Evolutionary conservation across 805 yeast genomes (phyloP).

Genomic region (Barnettozyma wickerhamii): DNA sequence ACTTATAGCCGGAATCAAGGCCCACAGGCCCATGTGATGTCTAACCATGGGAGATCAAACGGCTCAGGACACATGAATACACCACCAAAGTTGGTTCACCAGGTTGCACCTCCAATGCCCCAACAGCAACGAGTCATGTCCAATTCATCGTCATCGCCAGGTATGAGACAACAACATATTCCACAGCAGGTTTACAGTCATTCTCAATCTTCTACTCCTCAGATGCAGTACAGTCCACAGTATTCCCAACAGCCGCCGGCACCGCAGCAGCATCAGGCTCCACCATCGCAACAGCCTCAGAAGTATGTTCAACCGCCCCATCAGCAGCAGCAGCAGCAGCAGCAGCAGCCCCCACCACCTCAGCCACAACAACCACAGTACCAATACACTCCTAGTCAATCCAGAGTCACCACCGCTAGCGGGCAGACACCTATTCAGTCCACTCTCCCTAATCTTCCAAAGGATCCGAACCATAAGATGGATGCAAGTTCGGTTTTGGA

Average conservation of each 20-base stretch:
- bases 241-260: background rate
- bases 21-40: background rate
- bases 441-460: constrained; percentile 6
- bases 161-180: constrained; percentile 1
- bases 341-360: constrained; percentile 1
- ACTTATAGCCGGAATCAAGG: constrained; percentile 6
- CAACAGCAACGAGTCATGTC: constrained; percentile 5
- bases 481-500: constrained; percentile 31
- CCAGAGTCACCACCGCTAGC: too few species aligned
- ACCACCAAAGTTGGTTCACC: background rate
- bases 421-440: too few species aligned
- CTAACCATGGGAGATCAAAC: background rate
- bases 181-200: background rate
- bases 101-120: background rate
- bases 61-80: background rate
- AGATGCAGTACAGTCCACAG: background rate
- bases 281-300: constrained; percentile 5
- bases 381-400: too few species aligned
- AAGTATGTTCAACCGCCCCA: constrained; percentile 5
- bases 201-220: constrained; percentile 3
- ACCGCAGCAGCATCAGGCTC: background rate
- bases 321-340: constrained; percentile 10
- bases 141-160: background rate
- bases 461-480: constrained; percentile 5
- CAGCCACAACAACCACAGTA: constrained; percentile 10